Base-by-base conservation (phyloP, 805 yeast genomes). In the Danielia oregonensis region DNA sequence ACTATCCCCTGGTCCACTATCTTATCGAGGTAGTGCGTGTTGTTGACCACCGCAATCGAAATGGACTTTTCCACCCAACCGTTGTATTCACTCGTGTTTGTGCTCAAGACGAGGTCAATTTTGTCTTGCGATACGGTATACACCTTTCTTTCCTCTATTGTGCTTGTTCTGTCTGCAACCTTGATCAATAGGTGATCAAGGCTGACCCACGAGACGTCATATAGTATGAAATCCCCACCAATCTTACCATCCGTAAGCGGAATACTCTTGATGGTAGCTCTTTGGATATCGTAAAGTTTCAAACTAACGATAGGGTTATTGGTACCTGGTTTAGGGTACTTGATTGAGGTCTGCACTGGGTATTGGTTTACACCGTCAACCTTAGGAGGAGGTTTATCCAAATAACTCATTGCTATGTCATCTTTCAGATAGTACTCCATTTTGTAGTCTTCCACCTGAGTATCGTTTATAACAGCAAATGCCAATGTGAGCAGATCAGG, bases 271-370 rank as follows among this genome's bases (percentile, higher is more conserved):
- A 19, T 19, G 9, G 6, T 49, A 24, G 59, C 51, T 1, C 51
- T 40, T 5, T 39, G 38, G 5, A 74, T 17, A 34, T 67, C 59
- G 43, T 66, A 78, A 8, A 70, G 54, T 27, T 65, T 55, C 6
- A 83, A 53, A 4, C 71, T 58, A 3, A 79, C 63, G 5, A 51
- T 50, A 0, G 95, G 91, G 48, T 81, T 79, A 0, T 61, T 44
- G 19, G 68, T 68, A 0, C 93, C 93, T 2, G 91, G 84, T 50
- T 79, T 82, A 1, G 95, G 89, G 53, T 85, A 85, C 43, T 74
- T 78, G 33, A 82, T 55, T 8, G 57, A 43, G 16, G 66, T 58
- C 7, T 59, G 44, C 4, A 50, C 47, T 1, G 86, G 85, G 49
- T 80, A 81, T 31, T 64, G 67, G 29, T 58, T 50, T 15, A 47